Base-by-base conservation (phyloP, 208 protist genomes). In the Acanthamoeba castellanii region DNA sequence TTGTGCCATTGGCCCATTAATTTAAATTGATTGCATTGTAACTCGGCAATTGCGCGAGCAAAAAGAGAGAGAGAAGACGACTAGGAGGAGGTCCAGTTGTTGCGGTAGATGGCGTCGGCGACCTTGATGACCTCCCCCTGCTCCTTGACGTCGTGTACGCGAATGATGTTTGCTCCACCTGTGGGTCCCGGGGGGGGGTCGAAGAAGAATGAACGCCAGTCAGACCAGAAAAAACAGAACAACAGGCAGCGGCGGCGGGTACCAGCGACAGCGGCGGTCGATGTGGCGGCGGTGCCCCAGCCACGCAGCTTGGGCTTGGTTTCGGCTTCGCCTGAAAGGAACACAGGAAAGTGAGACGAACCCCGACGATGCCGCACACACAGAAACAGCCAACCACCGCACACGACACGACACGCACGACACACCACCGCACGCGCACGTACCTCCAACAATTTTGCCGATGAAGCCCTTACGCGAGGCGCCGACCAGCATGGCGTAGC, bases 401-500 rank as follows among this genome's bases (percentile, higher is more conserved):
- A 32, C 37, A 42, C 37, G 37, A 42, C 37, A 42, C 37, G 30
- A 78, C 30, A 27, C 16, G 70, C 16, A 13, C 59, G 22, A 27
- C 59, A 66, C 6, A 32, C 37, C 32, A 82, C 2, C n/a, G 8
- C n/a, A 78, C 18, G 13, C 27, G 45, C 9, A 61, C 32, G 18
- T 7, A 30, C 94, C 94, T 13, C 70, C 64, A 9, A 96, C 59
- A 32, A 95, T 93, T 16, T 66, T 57, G 78, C 94, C 96, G 30
- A 97, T 74, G 66, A 97, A 97, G 18, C 94, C 95, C 95, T 97
- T 97, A 61, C 96, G 93, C n/a, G 96, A 97, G 5, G 94, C 84
- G 55, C 96, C 96, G 47, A 96, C 74, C 16, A 97, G 59, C 6
- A 96, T 22, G n/a, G 94, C 91, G 47, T 95, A 96, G 50, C 85